Evolutionary conservation across 768 basidiomycete genomes (phyloP), one percentile per base, ranked within the genome.

Genomic region (Cantharellus cinnabarinus): DNA sequence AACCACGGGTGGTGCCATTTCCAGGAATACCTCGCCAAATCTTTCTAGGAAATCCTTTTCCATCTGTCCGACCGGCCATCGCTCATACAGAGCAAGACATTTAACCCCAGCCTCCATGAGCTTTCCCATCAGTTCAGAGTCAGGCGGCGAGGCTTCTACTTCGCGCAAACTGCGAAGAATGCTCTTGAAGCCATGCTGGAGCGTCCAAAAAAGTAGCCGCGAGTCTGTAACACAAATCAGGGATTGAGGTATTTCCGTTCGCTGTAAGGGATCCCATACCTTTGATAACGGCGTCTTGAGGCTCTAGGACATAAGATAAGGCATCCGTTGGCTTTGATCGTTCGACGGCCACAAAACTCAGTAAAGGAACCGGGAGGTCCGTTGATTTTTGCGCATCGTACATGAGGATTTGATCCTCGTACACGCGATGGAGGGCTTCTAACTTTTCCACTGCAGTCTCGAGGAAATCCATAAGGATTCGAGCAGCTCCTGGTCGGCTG

Each of bases 1-100:
- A 68, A 95, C 93, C 61, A 93, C 85, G 66, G 94, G 88, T 4
- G 86, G 74, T 66, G 95, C 86, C 65, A 93, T 78, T 68, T 91
- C 86, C 42, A 80, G 70, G 50, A 93, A 76, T 48, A 85, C 80
- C 69, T 79, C 77, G 3, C 79, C 79, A 56, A 85, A 72, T 76
- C 83, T 82, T 60, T 99, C 94, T 65, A 90, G 77, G 3, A 82
- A 82, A 67, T 97, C 91, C 57, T 82, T 77, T 59, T 76, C 75
- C 58, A 83, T 79, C 50, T 79, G 79, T 29, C 64, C 64, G 4
- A 67, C 56, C 56, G 77, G 76, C 59, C 61, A 44, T 3, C 80
- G 75, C 60, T 85, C 86, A 67, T 88, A 89, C 53, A 94, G 75
- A 14, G 81, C 76, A 78, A 95, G 83, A 72, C 85, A 88, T 42